Percentiles rank a stretch among this genome's conserved stretches.
phyloP scores from a whole-genome alignment of 345 rosid genomes.

The Salix caprea region DNA sequence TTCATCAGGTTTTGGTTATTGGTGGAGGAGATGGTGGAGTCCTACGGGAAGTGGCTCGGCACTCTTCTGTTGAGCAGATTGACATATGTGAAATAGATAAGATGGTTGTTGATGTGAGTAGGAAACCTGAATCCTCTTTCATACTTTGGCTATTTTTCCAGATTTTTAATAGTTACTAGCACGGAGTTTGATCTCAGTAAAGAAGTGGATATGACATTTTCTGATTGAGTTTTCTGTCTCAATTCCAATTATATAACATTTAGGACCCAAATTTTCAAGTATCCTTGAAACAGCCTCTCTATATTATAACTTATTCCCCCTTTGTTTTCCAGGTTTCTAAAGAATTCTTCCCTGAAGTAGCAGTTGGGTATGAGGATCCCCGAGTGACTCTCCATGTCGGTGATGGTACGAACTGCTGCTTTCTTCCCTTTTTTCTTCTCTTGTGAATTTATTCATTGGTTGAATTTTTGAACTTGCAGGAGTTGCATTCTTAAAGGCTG shows the following conservation, averaged over 20 bases:
- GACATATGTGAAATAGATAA: constrained; percentile 94
- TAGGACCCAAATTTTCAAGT: background rate
- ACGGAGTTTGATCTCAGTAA: background rate
- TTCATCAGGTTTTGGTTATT: constrained; percentile 72
- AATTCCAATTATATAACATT: background rate
- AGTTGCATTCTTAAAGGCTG: constrained; percentile 80
- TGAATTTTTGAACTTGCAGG: constrained; percentile 37
- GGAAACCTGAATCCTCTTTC: background rate
- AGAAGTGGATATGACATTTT: background rate
- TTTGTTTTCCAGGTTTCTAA: constrained; percentile 62
- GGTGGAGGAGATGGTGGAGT: constrained; percentile 99
- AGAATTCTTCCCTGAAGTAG: constrained; percentile 72
- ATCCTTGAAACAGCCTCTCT: background rate
- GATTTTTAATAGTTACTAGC: background rate
- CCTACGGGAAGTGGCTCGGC: constrained; percentile 80
- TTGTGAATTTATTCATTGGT: background rate
- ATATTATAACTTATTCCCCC: background rate
- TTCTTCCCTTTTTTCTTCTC: background rate
- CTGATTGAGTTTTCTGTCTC: background rate
- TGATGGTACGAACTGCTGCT: constrained; percentile 53
- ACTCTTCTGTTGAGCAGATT: constrained; percentile 74
- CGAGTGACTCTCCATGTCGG: constrained; percentile 83
- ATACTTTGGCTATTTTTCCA: background rate
- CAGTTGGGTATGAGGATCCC: constrained; percentile 87
- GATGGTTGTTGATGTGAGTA: constrained; percentile 95